These are phyloP conservation scores for Wickerhamomyces ciferrii DNA, from an alignment of 805 yeast genomes.

Conservation along the genomic window DNA sequence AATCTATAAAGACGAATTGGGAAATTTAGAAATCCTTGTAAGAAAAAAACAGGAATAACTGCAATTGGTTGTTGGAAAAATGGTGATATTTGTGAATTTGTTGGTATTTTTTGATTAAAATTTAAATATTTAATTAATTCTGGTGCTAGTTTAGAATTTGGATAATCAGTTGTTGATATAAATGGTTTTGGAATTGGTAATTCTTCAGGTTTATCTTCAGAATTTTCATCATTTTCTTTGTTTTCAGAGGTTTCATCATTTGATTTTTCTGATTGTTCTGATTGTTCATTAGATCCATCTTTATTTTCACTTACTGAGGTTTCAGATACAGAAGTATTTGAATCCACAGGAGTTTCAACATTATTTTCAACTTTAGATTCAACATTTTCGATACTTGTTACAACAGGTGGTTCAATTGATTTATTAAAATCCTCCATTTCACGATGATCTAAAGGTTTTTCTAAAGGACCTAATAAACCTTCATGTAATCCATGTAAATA, in stretches of 20 bases:
- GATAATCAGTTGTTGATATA: conserved; percentile 54
- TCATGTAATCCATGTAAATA: conserved; percentile 88
- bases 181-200: conserved; percentile 58
- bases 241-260: conserved; percentile 1
- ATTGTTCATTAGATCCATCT: neutral
- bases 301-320: neutral
- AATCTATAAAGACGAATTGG: conserved; percentile 76
- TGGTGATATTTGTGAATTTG: conserved; percentile 40
- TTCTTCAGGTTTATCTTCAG: conserved; percentile 8
- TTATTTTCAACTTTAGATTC: neutral
- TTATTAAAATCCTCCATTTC: conserved; percentile 8
- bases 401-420: conserved; percentile 1
- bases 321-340: neutral
- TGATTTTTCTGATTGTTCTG: neutral
- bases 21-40: conserved; percentile 71
- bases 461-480: conserved; percentile 90
- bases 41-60: conserved; percentile 70
- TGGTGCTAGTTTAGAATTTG: conserved; percentile 44
- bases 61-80: conserved; percentile 73
- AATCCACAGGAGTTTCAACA: neutral
- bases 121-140: conserved; percentile 23
- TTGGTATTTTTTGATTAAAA: conserved; percentile 21
- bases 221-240: conserved; percentile 1
- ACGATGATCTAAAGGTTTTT: conserved; percentile 33
- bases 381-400: conserved; percentile 14